Evolutionary conservation across 129 eudicot genomes (phyloP).

Genomic region (Saposhnikovia divaricata): DNA sequence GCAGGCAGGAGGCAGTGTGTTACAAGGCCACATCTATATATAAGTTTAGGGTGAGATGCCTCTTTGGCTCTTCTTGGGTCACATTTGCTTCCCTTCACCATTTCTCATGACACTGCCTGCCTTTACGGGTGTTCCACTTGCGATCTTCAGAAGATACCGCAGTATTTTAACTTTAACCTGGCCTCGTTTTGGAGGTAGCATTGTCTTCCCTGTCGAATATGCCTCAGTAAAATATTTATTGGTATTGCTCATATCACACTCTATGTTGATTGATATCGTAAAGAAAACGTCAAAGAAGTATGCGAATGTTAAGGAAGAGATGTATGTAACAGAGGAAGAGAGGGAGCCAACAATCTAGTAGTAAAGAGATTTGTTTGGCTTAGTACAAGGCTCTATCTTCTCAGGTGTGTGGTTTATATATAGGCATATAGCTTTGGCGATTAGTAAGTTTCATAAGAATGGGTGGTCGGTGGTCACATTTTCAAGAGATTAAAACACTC

Average conservation of each 20-base stretch:
- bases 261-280: background rate
- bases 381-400: background rate
- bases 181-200: slow-evolving; percentile 26
- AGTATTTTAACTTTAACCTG: slow-evolving; percentile 19
- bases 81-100: background rate
- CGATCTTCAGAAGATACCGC: slow-evolving; percentile 1
- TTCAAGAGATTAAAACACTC: background rate
- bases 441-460: background rate
- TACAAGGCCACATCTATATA: background rate
- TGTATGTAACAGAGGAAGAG: background rate
- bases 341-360: background rate
- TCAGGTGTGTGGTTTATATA: background rate
- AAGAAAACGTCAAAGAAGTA: background rate
- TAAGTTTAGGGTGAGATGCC: background rate
- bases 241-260: background rate
- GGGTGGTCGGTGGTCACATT: background rate
- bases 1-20: background rate
- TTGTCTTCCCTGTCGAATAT: background rate
- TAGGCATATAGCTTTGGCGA: background rate
- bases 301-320: background rate
- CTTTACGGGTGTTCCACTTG: background rate
- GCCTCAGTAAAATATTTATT: background rate
- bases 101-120: too few species aligned
- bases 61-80: background rate
- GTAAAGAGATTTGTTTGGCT: background rate